These are phyloP conservation scores for Tylopilus cervinicoccineus DNA, from an alignment of 768 basidiomycete species.

Conservation along the genomic window DNA sequence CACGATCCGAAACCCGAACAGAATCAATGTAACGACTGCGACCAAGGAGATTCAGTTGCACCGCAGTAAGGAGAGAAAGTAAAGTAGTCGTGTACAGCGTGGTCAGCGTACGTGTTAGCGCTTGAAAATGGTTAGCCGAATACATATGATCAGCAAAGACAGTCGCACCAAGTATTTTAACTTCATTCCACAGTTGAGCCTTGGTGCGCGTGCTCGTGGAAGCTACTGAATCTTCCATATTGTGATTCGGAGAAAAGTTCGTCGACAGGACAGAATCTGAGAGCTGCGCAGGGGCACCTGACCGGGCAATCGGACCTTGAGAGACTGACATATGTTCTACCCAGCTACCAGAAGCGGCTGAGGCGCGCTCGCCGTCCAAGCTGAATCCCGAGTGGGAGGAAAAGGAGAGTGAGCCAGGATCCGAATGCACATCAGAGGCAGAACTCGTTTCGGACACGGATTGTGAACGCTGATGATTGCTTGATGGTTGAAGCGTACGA, in stretches of 20 bases:
- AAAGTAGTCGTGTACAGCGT: conserved; percentile 83
- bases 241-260: conserved; percentile 33
- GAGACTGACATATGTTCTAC: conserved; percentile 37
- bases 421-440: conserved; percentile 40
- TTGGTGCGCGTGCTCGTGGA: conserved; percentile 48
- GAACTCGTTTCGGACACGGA: conserved; percentile 36
- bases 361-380: conserved; percentile 36
- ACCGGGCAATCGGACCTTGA: conserved; percentile 1
- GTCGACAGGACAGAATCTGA: conserved; percentile 41
- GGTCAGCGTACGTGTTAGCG: conserved; percentile 84
- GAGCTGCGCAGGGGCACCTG: conserved; percentile 20
- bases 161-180: conserved; percentile 74
- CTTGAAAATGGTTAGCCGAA: conserved; percentile 36
- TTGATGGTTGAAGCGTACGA: conserved; percentile 10
- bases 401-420: conserved; percentile 39
- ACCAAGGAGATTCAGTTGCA: conserved; percentile 84
- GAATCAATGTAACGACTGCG: conserved; percentile 75
- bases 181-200: conserved; percentile 86
- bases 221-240: conserved; percentile 1
- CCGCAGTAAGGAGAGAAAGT: conserved; percentile 77
- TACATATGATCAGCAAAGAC: conserved; percentile 13
- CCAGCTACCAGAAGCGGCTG: conserved; percentile 41
- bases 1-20: conserved; percentile 54
- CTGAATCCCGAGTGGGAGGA: conserved; percentile 38
- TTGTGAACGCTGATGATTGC: conserved; percentile 24